Percentiles rank a stretch among this genome's conserved stretches.
These are phyloP conservation scores for Dactylellina parvicollis DNA, from an alignment of 2,329 filamentous ascomycete species.

Conservation along the genomic window DNA sequence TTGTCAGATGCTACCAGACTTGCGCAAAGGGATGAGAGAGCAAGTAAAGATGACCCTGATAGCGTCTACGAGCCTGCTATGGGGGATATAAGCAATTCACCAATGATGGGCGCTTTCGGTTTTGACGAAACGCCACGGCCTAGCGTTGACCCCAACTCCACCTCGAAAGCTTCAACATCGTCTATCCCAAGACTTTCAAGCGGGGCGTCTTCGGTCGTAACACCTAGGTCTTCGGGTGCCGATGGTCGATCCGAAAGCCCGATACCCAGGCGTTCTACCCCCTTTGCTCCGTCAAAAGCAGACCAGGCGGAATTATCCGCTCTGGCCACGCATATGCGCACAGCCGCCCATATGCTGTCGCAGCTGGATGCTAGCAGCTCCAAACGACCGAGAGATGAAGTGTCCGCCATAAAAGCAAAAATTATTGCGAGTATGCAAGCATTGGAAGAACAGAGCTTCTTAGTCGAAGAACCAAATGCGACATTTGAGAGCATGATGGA, in stretches of 20 bases:
- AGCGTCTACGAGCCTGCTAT: conserved; percentile 85
- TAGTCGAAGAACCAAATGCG: conserved; percentile 72
- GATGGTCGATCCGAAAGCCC: conserved; percentile 47
- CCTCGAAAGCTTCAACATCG: conserved; percentile 18
- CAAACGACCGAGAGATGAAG: conserved; percentile 80
- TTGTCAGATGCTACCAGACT: conserved; percentile 72
- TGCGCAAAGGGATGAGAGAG: conserved; percentile 62
- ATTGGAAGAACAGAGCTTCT: conserved; percentile 84
- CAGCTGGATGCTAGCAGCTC: conserved; percentile 82
- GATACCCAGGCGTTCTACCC: conserved; percentile 61
- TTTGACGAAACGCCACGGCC: conserved; percentile 63
- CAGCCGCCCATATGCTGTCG: conserved; percentile 85
- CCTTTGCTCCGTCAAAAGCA: conserved; percentile 68
- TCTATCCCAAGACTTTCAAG: conserved; percentile 67
- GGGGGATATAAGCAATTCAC: conserved; percentile 79
- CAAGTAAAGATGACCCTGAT: conserved; percentile 66
- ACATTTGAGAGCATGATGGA: conserved; percentile 86
- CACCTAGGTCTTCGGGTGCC: conserved; percentile 74
- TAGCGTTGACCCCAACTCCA: conserved; percentile 56
- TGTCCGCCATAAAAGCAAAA: conserved; percentile 83
- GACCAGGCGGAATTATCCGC: conserved; percentile 85
- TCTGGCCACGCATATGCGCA: conserved; percentile 85
- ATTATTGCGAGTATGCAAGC: conserved; percentile 92
- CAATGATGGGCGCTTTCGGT: conserved; percentile 69
- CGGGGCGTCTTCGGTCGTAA: conserved; percentile 70